A percentile compares a stretch with the other conserved stretches of the same genome.
Evolutionary conservation across 345 rosid genomes (phyloP).

Genomic region (Pseudoturritis turrita): DNA sequence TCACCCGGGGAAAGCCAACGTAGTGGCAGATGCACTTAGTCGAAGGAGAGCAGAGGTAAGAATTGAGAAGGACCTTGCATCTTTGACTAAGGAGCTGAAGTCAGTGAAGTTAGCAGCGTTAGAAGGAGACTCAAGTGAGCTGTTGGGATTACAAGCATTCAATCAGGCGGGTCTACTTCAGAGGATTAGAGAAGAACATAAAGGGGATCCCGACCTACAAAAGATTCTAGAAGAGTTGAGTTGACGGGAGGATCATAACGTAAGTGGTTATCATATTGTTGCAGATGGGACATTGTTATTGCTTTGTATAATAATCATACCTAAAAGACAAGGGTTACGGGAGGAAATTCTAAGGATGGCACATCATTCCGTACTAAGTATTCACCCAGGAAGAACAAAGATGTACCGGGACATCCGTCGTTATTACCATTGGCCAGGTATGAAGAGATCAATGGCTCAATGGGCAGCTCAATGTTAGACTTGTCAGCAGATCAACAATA

Average conservation of each 20-base stretch:
- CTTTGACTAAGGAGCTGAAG: too few species aligned
- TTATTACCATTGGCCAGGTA: neutral
- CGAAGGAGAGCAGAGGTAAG: too few species aligned
- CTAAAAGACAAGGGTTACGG: neutral
- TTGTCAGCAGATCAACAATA: too few species aligned
- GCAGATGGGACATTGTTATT: neutral
- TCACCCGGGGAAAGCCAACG: too few species aligned
- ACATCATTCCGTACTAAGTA: neutral
- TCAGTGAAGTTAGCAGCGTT: too few species aligned
- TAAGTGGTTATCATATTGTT: neutral
- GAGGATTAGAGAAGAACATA: neutral
- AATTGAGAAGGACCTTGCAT: too few species aligned
- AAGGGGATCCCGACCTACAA: rapidly evolving
- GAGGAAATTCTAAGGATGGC: neutral
- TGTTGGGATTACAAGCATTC: neutral
- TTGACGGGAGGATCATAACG: rapidly evolving
- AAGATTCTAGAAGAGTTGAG: neutral
- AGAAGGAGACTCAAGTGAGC: too few species aligned
- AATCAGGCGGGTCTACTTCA: neutral
- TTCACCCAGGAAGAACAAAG: neutral
- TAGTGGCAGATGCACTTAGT: too few species aligned
- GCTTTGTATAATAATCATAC: neutral
- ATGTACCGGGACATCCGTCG: neutral
- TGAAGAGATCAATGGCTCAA: neutral
- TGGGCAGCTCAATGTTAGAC: neutral